phyloP scores from a whole-genome alignment of 176 grass and related monocot genomes.

The Oryza australiensis region DNA sequence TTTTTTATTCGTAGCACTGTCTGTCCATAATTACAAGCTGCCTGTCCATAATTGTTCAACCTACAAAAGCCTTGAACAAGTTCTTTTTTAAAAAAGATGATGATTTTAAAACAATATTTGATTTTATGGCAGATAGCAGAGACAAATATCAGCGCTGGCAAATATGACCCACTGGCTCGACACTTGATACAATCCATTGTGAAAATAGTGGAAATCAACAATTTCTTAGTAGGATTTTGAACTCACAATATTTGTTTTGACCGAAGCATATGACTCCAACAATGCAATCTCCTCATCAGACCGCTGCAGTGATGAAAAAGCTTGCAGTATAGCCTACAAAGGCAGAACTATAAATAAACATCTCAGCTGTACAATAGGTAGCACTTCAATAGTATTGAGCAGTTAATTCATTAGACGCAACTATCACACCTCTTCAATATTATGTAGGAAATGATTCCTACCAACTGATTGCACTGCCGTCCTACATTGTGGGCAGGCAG shows the following conservation, averaged over 20 bases:
- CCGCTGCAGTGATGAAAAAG: slow-evolving; percentile 71
- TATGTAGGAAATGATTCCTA: slow-evolving; percentile 92
- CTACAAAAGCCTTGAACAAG: too few relatives aligned
- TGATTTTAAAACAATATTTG: neutral
- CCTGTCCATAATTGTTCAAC: too few relatives aligned
- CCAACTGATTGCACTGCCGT: slow-evolving; percentile 80
- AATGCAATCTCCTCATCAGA: slow-evolving; percentile 87
- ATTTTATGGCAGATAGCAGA: neutral
- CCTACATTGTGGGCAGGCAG: slow-evolving; percentile 87
- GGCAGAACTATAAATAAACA: slow-evolving; percentile 23
- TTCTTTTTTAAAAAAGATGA: neutral
- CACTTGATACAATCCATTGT: slow-evolving; percentile 12
- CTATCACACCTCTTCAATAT: slow-evolving; percentile 79
- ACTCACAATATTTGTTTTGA: slow-evolving; percentile 90
- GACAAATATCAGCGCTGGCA: neutral
- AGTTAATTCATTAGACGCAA: slow-evolving; percentile 19
- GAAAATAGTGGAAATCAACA: neutral
- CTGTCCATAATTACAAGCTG: slow-evolving; percentile 23
- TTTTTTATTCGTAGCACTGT: neutral
- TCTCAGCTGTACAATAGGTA: neutral
- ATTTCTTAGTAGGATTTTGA: slow-evolving; percentile 25
- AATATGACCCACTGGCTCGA: neutral
- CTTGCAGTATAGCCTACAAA: slow-evolving; percentile 84
- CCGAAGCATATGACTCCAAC: slow-evolving; percentile 76
- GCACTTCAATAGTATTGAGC: slow-evolving; percentile 15